phyloP scores from a whole-genome alignment of 345 rosid species.

The Arabis alpina region DNA sequence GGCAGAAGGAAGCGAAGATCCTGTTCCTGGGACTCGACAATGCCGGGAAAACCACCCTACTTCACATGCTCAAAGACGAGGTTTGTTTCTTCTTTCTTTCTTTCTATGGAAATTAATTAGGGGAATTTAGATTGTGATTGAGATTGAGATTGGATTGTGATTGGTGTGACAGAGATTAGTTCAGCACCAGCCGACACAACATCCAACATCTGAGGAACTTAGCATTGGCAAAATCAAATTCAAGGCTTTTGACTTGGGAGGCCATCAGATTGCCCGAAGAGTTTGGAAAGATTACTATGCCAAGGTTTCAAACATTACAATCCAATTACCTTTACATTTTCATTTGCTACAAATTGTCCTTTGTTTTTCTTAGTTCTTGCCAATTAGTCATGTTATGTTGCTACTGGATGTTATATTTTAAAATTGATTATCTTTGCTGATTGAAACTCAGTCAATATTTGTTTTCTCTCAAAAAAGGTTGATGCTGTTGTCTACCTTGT shows the following conservation, averaged over 20 bases:
- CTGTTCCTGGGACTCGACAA: constrained; percentile 84
- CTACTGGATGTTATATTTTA: background rate
- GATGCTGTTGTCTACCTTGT: constrained; percentile 80
- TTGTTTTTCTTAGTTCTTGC: background rate
- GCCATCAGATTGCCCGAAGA: constrained; percentile 85
- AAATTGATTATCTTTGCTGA: constrained; percentile 12
- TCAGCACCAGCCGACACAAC: constrained; percentile 83
- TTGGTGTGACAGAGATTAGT: constrained; percentile 64
- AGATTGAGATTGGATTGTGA: background rate
- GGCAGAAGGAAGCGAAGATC: constrained; percentile 89
- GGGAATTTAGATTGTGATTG: background rate
- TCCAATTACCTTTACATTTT: no score
- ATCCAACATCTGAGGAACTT: constrained; percentile 83
- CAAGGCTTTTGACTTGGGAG: constrained; percentile 88
- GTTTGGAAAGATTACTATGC: constrained; percentile 92
- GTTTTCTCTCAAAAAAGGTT: constrained; percentile 44
- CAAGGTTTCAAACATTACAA: constrained; percentile 47
- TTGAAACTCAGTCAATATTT: background rate
- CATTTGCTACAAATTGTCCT: no score
- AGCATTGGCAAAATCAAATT: constrained; percentile 85
- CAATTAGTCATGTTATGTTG: background rate
- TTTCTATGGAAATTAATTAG: background rate
- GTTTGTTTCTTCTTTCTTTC: constrained; percentile 34
- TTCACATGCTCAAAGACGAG: constrained; percentile 91
- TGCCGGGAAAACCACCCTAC: constrained; percentile 83